Percentiles rank a stretch among this genome's conserved stretches.
Evolutionary conservation across 352 stramenopile genomes (phyloP).

Genomic region (Globisporangium megalacanthum): DNA sequence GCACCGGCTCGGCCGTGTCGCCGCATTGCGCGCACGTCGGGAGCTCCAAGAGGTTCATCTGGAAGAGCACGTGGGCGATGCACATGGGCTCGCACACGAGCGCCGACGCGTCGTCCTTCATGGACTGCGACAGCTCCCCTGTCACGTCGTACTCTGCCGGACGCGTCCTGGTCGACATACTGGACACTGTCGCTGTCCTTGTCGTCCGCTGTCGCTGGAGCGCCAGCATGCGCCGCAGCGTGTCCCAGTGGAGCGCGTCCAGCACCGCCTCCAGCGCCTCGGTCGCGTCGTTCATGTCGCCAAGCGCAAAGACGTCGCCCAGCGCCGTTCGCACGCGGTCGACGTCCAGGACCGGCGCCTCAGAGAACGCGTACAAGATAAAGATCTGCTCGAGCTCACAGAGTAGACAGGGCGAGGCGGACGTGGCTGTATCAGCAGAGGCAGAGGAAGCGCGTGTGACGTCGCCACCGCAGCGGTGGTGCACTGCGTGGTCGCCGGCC

Average conservation of each 20-base stretch:
- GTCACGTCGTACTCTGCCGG: constrained; percentile 3
- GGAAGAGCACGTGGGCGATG: constrained; percentile 76
- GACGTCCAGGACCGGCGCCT: constrained; percentile 69
- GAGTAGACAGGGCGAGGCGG: constrained; percentile 42
- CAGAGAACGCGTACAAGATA: constrained; percentile 78
- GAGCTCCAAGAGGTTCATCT: constrained; percentile 86
- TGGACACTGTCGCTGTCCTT: neutral
- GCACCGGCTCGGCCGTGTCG: constrained; percentile 63
- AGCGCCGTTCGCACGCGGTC: constrained; percentile 67
- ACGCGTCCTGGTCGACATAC: too few species aligned
- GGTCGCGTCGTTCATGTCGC: constrained; percentile 84
- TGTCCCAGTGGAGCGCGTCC: constrained; percentile 73
- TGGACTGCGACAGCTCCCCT: constrained; percentile 42
- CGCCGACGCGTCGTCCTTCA: constrained; percentile 47
- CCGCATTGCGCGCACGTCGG: constrained; percentile 52
- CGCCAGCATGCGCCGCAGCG: constrained; percentile 66
- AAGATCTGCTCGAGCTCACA: constrained; percentile 85
- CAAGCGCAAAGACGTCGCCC: constrained; percentile 55
- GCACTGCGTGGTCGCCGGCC: constrained; percentile 69
- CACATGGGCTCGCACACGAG: constrained; percentile 79
- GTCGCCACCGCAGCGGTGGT: constrained; percentile 52
- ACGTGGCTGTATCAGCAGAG: neutral
- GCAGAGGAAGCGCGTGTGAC: constrained; percentile 17
- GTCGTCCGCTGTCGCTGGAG: constrained; percentile 22
- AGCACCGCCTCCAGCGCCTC: constrained; percentile 81